Conservation (phyloP, 257 asterid genomes). For the Datura wrightii region DNA sequence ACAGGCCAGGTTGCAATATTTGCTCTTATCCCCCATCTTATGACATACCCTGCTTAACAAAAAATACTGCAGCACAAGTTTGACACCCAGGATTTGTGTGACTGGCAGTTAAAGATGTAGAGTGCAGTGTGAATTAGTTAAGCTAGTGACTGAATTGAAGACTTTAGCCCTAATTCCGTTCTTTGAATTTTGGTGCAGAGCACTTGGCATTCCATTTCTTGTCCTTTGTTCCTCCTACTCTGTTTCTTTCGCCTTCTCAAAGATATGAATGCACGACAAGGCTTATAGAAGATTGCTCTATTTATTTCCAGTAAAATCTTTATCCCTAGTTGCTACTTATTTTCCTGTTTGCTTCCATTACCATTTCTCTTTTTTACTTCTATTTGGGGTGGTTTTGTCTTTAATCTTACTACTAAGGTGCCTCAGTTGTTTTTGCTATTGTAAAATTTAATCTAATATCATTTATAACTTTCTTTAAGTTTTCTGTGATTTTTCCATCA, state of each 20-base stretch:
- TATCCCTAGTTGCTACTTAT: neutral
- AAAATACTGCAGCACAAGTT: neutral
- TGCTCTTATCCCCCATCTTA: neutral
- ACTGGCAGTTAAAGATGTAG: neutral
- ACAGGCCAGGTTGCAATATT: neutral
- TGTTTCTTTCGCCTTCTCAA: neutral
- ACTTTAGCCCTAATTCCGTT: neutral
- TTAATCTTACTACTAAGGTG: neutral
- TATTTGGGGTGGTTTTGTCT: neutral
- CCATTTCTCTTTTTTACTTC: neutral
- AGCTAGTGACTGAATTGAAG: neutral
- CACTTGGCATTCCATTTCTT: constrained; percentile 12
- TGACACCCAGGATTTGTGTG: neutral
- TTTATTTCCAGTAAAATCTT: neutral
- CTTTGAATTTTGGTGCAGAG: neutral
- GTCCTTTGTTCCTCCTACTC: neutral
- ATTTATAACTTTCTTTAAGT: neutral
- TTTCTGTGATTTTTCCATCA: constrained; percentile 33
- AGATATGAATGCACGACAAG: constrained; percentile 11
- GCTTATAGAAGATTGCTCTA: neutral
- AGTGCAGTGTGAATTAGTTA: neutral
- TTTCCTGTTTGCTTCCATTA: constrained; percentile 11
- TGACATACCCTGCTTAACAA: neutral
- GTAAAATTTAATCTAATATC: neutral
- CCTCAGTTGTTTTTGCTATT: neutral